Evolutionary conservation across 306 rosid species (phyloP), one percentile per base, ranked within the genome.

Genomic region (Quercus suber): DNA sequence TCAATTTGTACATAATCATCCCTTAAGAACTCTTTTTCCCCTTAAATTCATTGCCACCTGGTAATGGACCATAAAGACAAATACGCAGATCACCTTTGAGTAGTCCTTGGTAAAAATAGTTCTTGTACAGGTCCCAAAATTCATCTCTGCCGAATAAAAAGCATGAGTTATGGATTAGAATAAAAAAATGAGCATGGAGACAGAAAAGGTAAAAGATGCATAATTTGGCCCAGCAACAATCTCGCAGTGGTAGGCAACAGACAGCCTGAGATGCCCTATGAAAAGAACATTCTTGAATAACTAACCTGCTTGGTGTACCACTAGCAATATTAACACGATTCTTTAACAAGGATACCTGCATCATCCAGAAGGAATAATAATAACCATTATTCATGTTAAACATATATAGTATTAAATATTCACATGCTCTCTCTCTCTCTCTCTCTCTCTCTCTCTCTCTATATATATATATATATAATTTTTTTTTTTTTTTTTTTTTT

Each of bases 251-350:
- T 11, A 0, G 73, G 52, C 37, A 41, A 30, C 18, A 5, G 3
- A 14, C 37, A 37, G 37, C 41, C 20, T 5, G 5, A 69, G 28
- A 59, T 70, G 3, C 5, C 9, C 70, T 14, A 4, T 15, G 43
- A 6, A 63, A 57, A 57, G 11, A 19, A 57, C 14, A 63, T 35
- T 63, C 69, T 30, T 15, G 21, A 28, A 19, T 64, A 28, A 64
- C 82, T 72, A 75, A 94, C 97, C 99, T 94, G 93, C 93, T 92
- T 19, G 99, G 99, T 3, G 97, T 94, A 82, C 99, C 97, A 55
- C 97, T 82, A 67, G 95, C 99, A 45, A 92, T 89, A 85, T 94
- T 92, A 63, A 94, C 96, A 33, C 95, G 94, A 74, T 82, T 84
- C 82, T 92, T 92, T 75, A 94, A 79, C 89, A 92, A 83, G 17